phyloP scores from a whole-genome alignment of 176 grass and related monocot species.

The Carex kokanica region DNA sequence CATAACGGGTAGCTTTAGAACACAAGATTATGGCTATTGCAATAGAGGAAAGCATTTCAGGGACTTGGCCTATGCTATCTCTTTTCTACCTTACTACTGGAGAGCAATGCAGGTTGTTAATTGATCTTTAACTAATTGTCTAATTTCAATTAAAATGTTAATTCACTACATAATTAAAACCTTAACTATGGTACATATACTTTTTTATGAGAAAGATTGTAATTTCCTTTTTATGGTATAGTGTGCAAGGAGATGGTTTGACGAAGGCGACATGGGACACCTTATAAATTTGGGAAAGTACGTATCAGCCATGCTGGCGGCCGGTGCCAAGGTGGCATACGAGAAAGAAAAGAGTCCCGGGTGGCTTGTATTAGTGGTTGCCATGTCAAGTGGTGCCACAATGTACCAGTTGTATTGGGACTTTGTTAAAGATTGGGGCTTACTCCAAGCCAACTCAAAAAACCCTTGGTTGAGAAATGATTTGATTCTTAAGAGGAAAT shows the following conservation, averaged over 20 bases:
- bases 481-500: slow-evolving; percentile 76
- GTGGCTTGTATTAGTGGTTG: slow-evolving; percentile 62
- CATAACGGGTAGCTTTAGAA: slow-evolving; percentile 88
- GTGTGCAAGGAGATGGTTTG: slow-evolving; percentile 98
- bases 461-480: slow-evolving; percentile 94
- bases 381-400: slow-evolving; percentile 71
- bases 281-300: slow-evolving; percentile 94
- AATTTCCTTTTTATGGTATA: slow-evolving; percentile 19
- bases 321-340: slow-evolving; percentile 80
- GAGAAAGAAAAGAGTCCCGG: slow-evolving; percentile 64
- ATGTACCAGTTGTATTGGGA: slow-evolving; percentile 99
- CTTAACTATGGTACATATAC: background rate
- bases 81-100: slow-evolving; percentile 97
- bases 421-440: slow-evolving; percentile 96
- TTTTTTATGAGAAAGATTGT: background rate
- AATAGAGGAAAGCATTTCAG: slow-evolving; percentile 87
- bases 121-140: background rate
- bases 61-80: slow-evolving; percentile 89
- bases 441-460: slow-evolving; percentile 70
- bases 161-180: background rate
- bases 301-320: slow-evolving; percentile 90
- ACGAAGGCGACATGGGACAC: slow-evolving; percentile 85
- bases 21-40: slow-evolving; percentile 95
- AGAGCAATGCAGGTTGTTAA: slow-evolving; percentile 87
- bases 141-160: background rate